These are phyloP conservation scores for Bacterosira constricta DNA, from an alignment of 108 stramenopile genomes.

Conservation along the genomic window DNA sequence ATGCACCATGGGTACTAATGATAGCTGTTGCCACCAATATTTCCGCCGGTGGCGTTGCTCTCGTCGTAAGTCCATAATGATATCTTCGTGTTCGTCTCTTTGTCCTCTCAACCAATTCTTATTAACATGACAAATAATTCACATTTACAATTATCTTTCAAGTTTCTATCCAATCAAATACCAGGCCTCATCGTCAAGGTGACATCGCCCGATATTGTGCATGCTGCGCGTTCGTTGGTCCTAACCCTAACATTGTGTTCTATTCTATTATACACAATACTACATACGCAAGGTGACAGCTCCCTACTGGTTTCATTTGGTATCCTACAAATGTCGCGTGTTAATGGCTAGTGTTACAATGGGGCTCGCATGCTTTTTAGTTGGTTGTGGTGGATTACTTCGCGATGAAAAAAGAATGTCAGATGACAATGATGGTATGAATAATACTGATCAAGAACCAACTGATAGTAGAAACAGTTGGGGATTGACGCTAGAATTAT, in stretches of 20 bases:
- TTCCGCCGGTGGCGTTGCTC: conserved; percentile 74
- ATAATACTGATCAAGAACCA: neutral
- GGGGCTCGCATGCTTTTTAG: conserved; percentile 40
- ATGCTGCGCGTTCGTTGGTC: no score
- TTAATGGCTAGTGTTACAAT: conserved; percentile 51
- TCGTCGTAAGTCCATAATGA: conserved; percentile 42
- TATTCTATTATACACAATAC: conserved; percentile 69
- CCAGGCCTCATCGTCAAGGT: conserved; percentile 67
- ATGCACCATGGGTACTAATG: conserved; percentile 82
- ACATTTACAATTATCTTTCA: neutral
- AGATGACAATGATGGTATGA: conserved; percentile 1
- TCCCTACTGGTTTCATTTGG: conserved; percentile 85
- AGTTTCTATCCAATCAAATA: conserved; percentile 70
- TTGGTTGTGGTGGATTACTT: conserved; percentile 56
- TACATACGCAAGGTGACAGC: conserved; percentile 62
- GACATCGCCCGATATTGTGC: conserved; percentile 71
- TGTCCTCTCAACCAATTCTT: no score
- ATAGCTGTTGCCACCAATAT: conserved; percentile 83
- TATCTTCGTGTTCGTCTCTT: neutral
- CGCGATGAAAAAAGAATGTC: neutral
- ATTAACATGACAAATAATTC: neutral
- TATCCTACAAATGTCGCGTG: conserved; percentile 67
- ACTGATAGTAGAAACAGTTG: neutral
- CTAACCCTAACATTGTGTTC: no score
- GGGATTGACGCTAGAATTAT: conserved; percentile 45